phyloP scores from a whole-genome alignment of 75 land plant genomes.

The Sequoiadendron giganteum region DNA sequence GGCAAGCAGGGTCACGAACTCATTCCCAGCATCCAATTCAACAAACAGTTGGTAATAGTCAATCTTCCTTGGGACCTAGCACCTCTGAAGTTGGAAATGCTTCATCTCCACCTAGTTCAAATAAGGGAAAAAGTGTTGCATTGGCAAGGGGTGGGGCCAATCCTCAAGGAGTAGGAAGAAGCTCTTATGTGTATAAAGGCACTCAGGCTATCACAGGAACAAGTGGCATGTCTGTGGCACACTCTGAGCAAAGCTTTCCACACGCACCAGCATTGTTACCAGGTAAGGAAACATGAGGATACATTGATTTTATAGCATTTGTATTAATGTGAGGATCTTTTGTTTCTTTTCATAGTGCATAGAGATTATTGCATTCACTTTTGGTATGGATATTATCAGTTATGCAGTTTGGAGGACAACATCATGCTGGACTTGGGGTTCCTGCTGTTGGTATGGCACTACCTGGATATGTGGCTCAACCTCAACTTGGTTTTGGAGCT shows the following conservation, averaged over 20 bases:
- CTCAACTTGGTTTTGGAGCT: conserved; percentile 76
- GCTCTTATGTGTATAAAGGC: conserved; percentile 34
- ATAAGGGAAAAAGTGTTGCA: conserved; percentile 22
- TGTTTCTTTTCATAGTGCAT: background rate
- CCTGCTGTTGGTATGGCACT: conserved; percentile 93
- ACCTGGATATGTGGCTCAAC: conserved; percentile 84
- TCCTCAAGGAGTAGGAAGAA: conserved; percentile 34
- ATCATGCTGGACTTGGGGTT: conserved; percentile 75
- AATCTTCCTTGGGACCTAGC: conserved; percentile 28
- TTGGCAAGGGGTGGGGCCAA: conserved; percentile 26
- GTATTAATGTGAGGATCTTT: background rate
- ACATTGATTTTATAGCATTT: background rate
- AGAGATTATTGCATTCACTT: background rate
- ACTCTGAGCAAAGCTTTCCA: conserved; percentile 41
- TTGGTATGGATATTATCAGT: conserved; percentile 38
- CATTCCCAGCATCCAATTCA: conserved; percentile 25
- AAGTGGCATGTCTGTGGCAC: conserved; percentile 21
- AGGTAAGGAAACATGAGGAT: conserved; percentile 10
- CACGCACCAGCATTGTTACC: conserved; percentile 37
- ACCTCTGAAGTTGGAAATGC: conserved; percentile 31
- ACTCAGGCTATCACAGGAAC: conserved; percentile 31
- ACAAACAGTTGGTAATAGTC: conserved; percentile 25
- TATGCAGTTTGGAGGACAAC: conserved; percentile 90
- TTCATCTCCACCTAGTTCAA: conserved; percentile 29
- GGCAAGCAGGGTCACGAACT: conserved; percentile 20